Evolutionary conservation across 495 filamentous ascomycete genomes (phyloP).

Genomic region (Evernia prunastri): DNA sequence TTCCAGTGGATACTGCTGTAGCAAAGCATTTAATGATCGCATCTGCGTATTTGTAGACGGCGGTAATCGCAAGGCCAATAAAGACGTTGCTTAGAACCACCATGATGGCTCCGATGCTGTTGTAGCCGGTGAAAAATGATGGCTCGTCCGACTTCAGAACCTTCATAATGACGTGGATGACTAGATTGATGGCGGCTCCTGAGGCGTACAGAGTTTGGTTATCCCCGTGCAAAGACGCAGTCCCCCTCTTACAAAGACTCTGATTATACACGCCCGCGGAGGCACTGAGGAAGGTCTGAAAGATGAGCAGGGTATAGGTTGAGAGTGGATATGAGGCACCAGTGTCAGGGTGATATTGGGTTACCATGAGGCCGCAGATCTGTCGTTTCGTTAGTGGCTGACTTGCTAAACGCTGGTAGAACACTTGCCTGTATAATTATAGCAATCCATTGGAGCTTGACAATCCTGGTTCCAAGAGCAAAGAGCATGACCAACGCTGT

Average conservation of each 20-base stretch:
- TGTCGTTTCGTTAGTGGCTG: neutral
- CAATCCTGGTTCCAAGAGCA: neutral
- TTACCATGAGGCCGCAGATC: constrained; percentile 4
- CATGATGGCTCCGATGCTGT: constrained; percentile 25
- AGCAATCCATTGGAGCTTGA: constrained; percentile 6
- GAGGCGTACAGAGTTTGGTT: constrained; percentile 28
- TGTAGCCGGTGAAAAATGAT: constrained; percentile 26
- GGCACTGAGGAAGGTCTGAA: constrained; percentile 3
- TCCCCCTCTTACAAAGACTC: constrained; percentile 23
- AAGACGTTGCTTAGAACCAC: constrained; percentile 30
- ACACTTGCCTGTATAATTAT: neutral
- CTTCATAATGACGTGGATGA: constrained; percentile 25
- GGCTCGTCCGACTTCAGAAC: constrained; percentile 27
- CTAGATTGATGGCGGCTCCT: constrained; percentile 24
- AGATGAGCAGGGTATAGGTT: constrained; percentile 2
- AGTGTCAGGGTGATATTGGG: constrained; percentile 6
- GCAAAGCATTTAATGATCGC: constrained; percentile 25
- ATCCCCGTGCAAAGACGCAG: constrained; percentile 26
- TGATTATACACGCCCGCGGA: constrained; percentile 30
- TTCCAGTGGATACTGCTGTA: neutral
- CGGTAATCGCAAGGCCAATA: constrained; percentile 30
- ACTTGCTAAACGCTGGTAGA: no score
- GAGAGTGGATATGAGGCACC: constrained; percentile 2
- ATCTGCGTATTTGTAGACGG: constrained; percentile 31
- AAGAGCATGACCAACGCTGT: constrained; percentile 6